Conservation (phyloP, 225 moss, liverwort and hornwort species). For the Pseudisothecium myosuroides region DNA sequence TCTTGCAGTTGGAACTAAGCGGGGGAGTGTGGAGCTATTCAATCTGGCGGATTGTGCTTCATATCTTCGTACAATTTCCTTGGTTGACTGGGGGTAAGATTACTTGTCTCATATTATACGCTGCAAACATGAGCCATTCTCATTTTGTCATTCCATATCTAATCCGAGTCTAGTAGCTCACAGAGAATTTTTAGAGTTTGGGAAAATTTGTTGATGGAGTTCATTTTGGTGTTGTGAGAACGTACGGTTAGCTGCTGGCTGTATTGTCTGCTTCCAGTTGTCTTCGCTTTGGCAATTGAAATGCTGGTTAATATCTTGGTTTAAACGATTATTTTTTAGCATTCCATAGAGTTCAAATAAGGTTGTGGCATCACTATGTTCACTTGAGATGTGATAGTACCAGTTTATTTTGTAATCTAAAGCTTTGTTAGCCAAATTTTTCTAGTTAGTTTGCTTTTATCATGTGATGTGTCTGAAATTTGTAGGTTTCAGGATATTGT, state of each 20-base stretch:
- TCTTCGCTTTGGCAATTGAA: neutral
- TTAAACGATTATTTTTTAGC: neutral
- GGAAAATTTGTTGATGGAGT: neutral
- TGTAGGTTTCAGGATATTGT: neutral
- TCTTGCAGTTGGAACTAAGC: constrained; percentile 84
- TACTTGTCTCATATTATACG: neutral
- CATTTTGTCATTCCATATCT: neutral
- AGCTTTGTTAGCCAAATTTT: neutral
- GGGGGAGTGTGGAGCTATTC: constrained; percentile 91
- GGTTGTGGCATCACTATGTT: neutral
- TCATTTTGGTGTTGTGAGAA: neutral
- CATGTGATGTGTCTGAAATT: neutral
- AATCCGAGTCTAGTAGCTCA: neutral
- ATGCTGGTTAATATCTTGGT: neutral
- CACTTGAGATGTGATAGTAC: neutral
- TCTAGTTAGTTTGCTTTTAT: neutral
- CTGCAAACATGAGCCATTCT: neutral
- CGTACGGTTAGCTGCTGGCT: neutral
- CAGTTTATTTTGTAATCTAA: neutral
- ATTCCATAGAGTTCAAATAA: neutral
- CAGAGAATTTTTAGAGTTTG: neutral
- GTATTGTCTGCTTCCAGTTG: neutral
- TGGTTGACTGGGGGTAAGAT: constrained; percentile 93
- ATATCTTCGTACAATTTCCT: constrained; percentile 81
- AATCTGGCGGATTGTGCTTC: constrained; percentile 85